Evolutionary conservation across 805 yeast genomes (phyloP), one percentile per base, ranked within the genome.

Genomic region (Saturnispora sanitii): DNA sequence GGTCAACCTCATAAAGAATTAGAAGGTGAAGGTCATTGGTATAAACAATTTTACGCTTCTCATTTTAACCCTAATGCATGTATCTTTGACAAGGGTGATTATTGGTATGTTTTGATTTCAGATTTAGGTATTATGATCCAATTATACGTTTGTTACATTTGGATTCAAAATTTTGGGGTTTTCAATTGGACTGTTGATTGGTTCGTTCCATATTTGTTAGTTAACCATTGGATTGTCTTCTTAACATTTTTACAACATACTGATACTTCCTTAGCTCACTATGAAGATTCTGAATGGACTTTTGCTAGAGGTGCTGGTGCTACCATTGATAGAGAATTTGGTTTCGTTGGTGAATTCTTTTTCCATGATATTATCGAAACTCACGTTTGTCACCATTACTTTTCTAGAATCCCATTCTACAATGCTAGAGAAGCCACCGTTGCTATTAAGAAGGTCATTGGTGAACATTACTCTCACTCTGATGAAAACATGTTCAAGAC

Each of bases 251-350:
- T 75, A 49, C 82, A 75, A 60, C 82, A 75, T 58, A 70, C 80
- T 16, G 79, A 74, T 55, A 70, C 77, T 37, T 56, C 68, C 2
- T 63, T 74, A 68, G 79, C 81, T 30, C 82, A 75, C 54, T 75
- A 75, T 57, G 70, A 66, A 35, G 70, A 66, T 39, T 52, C 56
- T 15, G 70, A 73, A 58, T 75, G 82, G 82, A 75, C 69, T 43
- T 75, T 75, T 49, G 80, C 80, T 43, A 65, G 76, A 53, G 82
- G 82, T 56, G 79, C 82, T 7, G 80, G 80, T 46, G 73, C 79
- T 34, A 75, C 82, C 28, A 72, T 75, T 46, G 82, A 75, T 56
- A 66, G 81, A 58, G 66, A 75, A 47, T 75, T 68, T 54, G 80
- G 80, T 9, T 73, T 75, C 45, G 56, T 75, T 40, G 82, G 80